Evolutionary conservation across 2,329 filamentous ascomycete species (phyloP), one percentile per base, ranked within the genome.

Genomic region (Cladosporium austrohemisphaericum): DNA sequence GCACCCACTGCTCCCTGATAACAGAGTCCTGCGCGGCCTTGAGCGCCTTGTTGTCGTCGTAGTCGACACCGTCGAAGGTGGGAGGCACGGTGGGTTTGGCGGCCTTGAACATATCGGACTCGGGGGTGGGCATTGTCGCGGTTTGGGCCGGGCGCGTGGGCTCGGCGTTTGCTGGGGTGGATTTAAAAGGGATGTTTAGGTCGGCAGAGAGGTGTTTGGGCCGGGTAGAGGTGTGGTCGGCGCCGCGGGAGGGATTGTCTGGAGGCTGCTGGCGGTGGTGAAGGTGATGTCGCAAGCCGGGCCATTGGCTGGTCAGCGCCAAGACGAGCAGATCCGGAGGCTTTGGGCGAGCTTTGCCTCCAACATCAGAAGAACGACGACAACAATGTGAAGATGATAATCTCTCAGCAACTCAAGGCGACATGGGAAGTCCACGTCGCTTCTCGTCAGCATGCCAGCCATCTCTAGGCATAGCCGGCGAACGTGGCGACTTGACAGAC

Each of bases 61-160:
- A 93, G 75, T 92, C 85, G 66, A 93, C 88, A 59, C 88, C 88
- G 63, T 90, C 87, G 69, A 93, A 93, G 52, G 85, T 90, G 28
- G 88, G 85, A 55, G 86, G 77, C 50, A 93, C 88, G 56, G 78
- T 83, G 53, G 88, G 88, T 78, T 93, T 93, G 73, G 86, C 85
- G 60, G 85, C 85, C 71, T 89, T 81, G 76, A 92, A 93, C 65
- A 81, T 77, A 62, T 78, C 83, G 65, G 88, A 92, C 71, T 93
- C 87, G 69, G 88, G 86, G 19, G 86, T 92, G 61, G 88, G 88
- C 84, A 92, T 92, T 46, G 32, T 46, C 14, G 23, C 16, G 10
- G 9, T 25, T 26, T 14, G 19, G 20, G n/a, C 11, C 8, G 31
- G 31, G 19, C 41, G 41, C 41, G 22, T 14, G 32, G n/a, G 16